A percentile compares a stretch with the other conserved stretches of the same genome.
Conservation (phyloP, 2,329 filamentous ascomycete genomes). For the Ceratocystis smalleyi region DNA sequence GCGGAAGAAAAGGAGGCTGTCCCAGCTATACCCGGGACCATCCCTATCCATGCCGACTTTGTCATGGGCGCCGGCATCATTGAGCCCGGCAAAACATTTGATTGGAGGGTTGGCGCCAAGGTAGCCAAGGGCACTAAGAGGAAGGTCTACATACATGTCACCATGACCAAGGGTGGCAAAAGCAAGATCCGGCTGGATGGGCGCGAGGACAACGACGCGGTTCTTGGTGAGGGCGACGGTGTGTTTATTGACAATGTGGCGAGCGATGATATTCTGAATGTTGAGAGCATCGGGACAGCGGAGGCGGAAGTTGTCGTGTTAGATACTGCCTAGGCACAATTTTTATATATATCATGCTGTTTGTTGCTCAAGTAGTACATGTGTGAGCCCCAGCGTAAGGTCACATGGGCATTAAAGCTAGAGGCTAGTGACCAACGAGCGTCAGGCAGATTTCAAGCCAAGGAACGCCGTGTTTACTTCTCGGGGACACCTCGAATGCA, state of each 20-base stretch:
- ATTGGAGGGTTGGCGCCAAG: conserved; percentile 54
- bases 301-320: conserved; percentile 56
- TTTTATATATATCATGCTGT: background rate
- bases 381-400: no score
- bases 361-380: no score
- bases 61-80: conserved; percentile 69
- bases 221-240: conserved; percentile 64
- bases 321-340: conserved; percentile 38
- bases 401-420: no score
- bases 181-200: conserved; percentile 55
- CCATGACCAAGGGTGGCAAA: conserved; percentile 64
- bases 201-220: conserved; percentile 41
- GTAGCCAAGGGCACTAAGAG: conserved; percentile 37
- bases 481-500: no score
- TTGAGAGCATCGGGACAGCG: conserved; percentile 52
- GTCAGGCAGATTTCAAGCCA: no score
- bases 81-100: conserved; percentile 46
- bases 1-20: conserved; percentile 49
- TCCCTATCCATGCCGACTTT: conserved; percentile 72
- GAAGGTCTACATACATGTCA: conserved; percentile 67
- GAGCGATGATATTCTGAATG: conserved; percentile 45
- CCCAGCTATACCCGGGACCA: conserved; percentile 48
- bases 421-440: no score
- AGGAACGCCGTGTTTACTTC: no score
- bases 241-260: conserved; percentile 55